A percentile compares a stretch with the other conserved stretches of the same genome.
Conservation (phyloP, 2,329 filamentous ascomycete species). For the Ophiosphaerella korrae region DNA sequence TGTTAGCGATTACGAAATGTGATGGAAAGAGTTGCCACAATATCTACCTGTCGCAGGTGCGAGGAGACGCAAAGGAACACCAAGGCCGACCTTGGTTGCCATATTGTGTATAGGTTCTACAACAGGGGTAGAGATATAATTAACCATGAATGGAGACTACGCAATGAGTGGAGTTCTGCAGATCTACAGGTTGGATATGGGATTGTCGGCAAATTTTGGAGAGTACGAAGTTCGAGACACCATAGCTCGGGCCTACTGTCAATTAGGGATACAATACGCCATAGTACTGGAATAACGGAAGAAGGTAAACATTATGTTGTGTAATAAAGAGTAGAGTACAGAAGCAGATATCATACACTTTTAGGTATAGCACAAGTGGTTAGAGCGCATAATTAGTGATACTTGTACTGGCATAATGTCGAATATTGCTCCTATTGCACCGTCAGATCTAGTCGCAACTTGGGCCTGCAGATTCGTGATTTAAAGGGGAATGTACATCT, state of each 20-base stretch:
- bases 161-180: not conserved
- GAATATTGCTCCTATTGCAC: too few relatives aligned
- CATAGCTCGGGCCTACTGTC: not conserved
- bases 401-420: too few relatives aligned
- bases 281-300: not conserved
- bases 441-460: too few relatives aligned
- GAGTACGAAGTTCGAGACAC: not conserved
- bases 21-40: too few relatives aligned
- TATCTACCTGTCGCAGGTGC: constrained; percentile 36
- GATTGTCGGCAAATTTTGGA: not conserved
- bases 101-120: constrained; percentile 18
- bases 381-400: too few relatives aligned
- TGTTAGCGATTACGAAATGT: too few relatives aligned
- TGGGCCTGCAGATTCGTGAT: too few relatives aligned
- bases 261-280: constrained; percentile 1
- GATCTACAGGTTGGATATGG: not conserved
- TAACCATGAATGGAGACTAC: constrained; percentile 13
- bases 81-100: constrained; percentile 40
- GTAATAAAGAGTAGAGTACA: too few relatives aligned
- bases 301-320: too few relatives aligned
- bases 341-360: too few relatives aligned
- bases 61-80: constrained; percentile 37
- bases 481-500: too few relatives aligned
- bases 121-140: constrained; percentile 18
- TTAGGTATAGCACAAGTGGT: too few relatives aligned